A percentile compares a stretch with the other conserved stretches of the same genome.
Evolutionary conservation across 768 basidiomycete species (phyloP).

Genomic region (Suillus luteus): DNA sequence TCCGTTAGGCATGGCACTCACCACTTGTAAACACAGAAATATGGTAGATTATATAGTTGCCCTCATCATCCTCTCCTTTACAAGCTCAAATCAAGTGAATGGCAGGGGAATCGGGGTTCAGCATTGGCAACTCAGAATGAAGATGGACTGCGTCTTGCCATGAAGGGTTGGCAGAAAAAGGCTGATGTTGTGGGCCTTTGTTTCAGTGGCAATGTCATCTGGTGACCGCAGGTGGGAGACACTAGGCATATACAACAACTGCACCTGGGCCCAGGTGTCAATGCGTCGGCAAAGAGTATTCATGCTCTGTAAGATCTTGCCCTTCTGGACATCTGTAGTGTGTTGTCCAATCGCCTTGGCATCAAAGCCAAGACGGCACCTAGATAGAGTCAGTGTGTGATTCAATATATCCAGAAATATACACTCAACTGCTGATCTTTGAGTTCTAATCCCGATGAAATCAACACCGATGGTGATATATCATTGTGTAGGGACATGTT

Average conservation of each 20-base stretch:
- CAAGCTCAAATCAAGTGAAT: no score
- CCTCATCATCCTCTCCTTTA: no score
- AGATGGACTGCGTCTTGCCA: no score
- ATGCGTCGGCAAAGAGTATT: not conserved
- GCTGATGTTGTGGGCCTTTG: not conserved
- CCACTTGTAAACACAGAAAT: no score
- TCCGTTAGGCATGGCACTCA: no score
- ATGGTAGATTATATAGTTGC: no score
- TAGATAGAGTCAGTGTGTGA: not conserved
- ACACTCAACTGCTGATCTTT: not conserved
- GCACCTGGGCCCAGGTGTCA: slow-evolving; percentile 1
- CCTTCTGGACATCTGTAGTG: slow-evolving; percentile 1
- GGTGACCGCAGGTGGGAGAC: not conserved
- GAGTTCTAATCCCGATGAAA: not conserved
- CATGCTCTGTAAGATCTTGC: not conserved
- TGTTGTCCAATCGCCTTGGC: not conserved
- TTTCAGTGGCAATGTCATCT: not conserved
- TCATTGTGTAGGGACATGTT: slow-evolving; percentile 3
- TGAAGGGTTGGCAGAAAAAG: not conserved
- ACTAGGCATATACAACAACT: slow-evolving; percentile 6
- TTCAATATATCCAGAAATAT: not conserved
- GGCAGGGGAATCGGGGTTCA: no score
- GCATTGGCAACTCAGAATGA: no score
- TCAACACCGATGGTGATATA: not conserved
- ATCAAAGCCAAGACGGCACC: not conserved